phyloP scores from a whole-genome alignment of 345 rosid species.

The Theobroma cacao region DNA sequence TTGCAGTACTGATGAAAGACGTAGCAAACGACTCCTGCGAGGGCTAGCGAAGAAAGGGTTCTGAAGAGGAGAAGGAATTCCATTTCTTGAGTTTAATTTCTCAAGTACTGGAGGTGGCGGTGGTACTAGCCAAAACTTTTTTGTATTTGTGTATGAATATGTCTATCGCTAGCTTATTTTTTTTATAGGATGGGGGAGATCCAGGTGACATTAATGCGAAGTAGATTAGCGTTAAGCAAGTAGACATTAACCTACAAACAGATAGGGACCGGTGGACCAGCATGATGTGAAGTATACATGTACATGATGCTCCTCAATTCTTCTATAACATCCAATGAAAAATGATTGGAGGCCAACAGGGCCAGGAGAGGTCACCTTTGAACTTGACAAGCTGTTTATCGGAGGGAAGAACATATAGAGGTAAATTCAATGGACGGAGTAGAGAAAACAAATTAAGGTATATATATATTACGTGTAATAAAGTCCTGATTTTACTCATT shows the following conservation, averaged over 20 bases:
- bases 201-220: conserved; percentile 6
- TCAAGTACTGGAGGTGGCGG: background rate
- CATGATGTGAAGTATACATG: conserved; percentile 7
- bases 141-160: background rate
- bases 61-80: background rate
- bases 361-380: too few species aligned
- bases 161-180: background rate
- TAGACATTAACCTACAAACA: background rate
- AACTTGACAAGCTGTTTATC: background rate
- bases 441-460: too few species aligned
- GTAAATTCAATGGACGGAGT: too few species aligned
- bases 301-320: background rate
- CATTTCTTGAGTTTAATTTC: background rate
- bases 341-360: conserved; percentile 20
- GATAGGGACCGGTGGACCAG: conserved; percentile 5
- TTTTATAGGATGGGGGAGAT: background rate
- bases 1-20: conserved; percentile 20
- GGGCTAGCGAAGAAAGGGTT: background rate
- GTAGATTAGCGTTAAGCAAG: conserved; percentile 13
- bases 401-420: too few species aligned
- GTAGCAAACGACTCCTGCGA: conserved; percentile 4
- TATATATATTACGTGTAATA: too few species aligned
- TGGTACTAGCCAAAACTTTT: background rate
- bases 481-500: too few species aligned
- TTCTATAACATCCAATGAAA: background rate